Conservation (phyloP, 2,329 filamentous ascomycete species). For the Penicillium olsonii region DNA sequence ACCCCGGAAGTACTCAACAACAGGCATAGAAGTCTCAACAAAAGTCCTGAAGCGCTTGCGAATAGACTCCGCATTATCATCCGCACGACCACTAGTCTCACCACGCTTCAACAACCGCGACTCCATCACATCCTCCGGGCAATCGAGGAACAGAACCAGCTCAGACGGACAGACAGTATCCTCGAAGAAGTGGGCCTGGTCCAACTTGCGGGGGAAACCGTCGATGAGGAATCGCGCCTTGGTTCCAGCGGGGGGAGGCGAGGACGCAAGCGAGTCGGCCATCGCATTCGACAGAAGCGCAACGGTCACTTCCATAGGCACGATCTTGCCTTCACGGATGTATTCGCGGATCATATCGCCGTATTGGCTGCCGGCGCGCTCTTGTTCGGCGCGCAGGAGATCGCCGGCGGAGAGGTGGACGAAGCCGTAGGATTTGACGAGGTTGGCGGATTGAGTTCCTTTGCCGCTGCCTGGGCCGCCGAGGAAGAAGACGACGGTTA, state of each 20-base stretch:
- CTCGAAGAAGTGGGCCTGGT: conserved; percentile 95
- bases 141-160: conserved; percentile 93
- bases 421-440: conserved; percentile 87
- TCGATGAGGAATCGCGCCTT: conserved; percentile 75
- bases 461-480: conserved; percentile 95
- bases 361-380: conserved; percentile 81
- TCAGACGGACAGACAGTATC: conserved; percentile 78
- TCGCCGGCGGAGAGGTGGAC: conserved; percentile 92
- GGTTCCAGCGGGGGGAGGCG: conserved; percentile 29
- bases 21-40: conserved; percentile 95
- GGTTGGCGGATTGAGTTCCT: conserved; percentile 88
- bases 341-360: conserved; percentile 89
- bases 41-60: conserved; percentile 95
- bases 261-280: conserved; percentile 63
- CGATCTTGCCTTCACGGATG: conserved; percentile 92
- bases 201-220: conserved; percentile 93
- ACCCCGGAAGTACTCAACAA: conserved; percentile 79
- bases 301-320: conserved; percentile 98
- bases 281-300: conserved; percentile 93
- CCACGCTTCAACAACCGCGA: conserved; percentile 80
- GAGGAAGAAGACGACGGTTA: conserved; percentile 95
- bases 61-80: conserved; percentile 95
- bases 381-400: conserved; percentile 88
- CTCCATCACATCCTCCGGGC: conserved; percentile 87
- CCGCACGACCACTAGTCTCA: conserved; percentile 85